These are phyloP conservation scores for Wickerhamiella sergipiensis DNA, from an alignment of 805 yeast genomes.

Conservation along the genomic window DNA sequence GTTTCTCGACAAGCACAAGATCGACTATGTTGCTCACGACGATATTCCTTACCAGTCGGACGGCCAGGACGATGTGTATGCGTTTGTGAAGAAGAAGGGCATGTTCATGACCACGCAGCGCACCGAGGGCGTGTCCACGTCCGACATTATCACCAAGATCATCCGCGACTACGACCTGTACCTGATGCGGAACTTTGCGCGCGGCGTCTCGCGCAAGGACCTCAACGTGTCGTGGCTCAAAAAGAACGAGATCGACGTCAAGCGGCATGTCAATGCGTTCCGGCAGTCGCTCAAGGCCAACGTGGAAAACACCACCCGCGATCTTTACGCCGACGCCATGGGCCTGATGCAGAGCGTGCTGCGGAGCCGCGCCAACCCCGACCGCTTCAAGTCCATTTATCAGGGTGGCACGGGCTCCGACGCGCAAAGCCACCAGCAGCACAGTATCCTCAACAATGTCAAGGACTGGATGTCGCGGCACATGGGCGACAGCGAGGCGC, in stretches of 20 bases:
- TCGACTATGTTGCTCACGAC: slow-evolving; percentile 96
- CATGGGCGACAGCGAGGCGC: slow-evolving; percentile 13
- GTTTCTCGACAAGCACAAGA: slow-evolving; percentile 61
- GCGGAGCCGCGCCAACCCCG: slow-evolving; percentile 11
- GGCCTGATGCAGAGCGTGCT: slow-evolving; percentile 15
- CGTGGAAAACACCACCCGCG: slow-evolving; percentile 54
- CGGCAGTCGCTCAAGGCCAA: slow-evolving; percentile 74
- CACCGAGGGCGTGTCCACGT: slow-evolving; percentile 91
- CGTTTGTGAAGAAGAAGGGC: slow-evolving; percentile 81
- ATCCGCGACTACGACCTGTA: slow-evolving; percentile 94
- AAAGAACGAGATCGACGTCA: slow-evolving; percentile 89
- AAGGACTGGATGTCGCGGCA: slow-evolving; percentile 23
- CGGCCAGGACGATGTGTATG: slow-evolving; percentile 85
- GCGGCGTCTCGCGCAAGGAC: slow-evolving; percentile 95
- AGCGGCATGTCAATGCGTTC: slow-evolving; percentile 79
- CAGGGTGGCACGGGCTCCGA: slow-evolving; percentile 10
- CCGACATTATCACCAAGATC: slow-evolving; percentile 89
- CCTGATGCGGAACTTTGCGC: slow-evolving; percentile 89
- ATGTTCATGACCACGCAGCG: slow-evolving; percentile 89
- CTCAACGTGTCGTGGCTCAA: slow-evolving; percentile 94
- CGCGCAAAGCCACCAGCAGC: slow-evolving; percentile 2
- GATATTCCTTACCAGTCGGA: slow-evolving; percentile 86
- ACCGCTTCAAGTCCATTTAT: slow-evolving; percentile 6
- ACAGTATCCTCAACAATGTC: slow-evolving; percentile 19
- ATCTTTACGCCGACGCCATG: slow-evolving; percentile 56